Evolutionary conservation across 116 monocot species (phyloP), one percentile per base, ranked within the genome.

Genomic region (Phalaenopsis hybrid): DNA sequence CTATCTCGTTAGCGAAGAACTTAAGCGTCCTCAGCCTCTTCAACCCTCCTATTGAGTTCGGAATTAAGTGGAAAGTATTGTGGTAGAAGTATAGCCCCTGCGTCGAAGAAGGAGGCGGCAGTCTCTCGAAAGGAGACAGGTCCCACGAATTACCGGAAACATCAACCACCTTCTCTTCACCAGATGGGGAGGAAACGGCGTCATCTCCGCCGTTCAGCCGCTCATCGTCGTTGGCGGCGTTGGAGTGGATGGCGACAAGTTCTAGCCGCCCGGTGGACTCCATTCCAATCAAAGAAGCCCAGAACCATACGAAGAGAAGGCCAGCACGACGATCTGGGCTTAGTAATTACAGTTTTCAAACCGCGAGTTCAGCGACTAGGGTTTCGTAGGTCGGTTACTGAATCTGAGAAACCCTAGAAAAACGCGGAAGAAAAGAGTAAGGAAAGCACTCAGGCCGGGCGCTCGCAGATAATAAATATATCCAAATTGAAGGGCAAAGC

Each of bases 1-100:
- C 85, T 58, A 85, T 85, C 20, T 94, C 88, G 59, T 94, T 90
- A 3, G 87, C 77, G 80, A 92, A 94, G 78, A 92, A 96, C 79
- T 94, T 92, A 13, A 94, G 79, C 20, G 83, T 88, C 80, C 85
- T 92, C 49, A 94, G 81, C 79, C 82, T 43, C 63, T n/a, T 51
- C 13, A 88, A 44, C 45, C 75, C 44, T 44, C 88, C 83, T 44
- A 92, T 75, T 45, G 87, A 69, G 50, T 83, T 79, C 20, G 95
- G 95, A 12, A 93, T 49, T 77, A 93, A 82, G 5, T 88, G 83
- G 73, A 89, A 90, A 10, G 74, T 80, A 76, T 93, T 96, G 44
- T 83, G 81, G 79, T 86, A 93, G 16, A 96, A 83, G 77, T 87
- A 93, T 37, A 91, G 70, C 21, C 74, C 88, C 44, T 87, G 81